Conservation (phyloP, 1,284 basidiomycete species). For the Ganoderma meredithae region DNA sequence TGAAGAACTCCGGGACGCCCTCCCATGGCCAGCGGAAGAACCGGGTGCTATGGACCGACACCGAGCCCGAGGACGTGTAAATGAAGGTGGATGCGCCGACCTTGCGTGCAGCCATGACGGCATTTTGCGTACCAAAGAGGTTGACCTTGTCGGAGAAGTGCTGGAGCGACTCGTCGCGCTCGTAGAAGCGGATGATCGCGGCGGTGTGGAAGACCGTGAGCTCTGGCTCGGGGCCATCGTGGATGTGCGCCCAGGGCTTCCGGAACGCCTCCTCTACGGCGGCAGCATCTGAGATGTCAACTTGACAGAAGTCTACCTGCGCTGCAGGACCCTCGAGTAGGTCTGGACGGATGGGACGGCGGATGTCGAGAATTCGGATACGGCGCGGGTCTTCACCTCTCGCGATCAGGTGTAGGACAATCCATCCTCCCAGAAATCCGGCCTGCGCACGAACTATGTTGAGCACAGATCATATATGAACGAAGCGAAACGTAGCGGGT, state of each 20-base stretch:
- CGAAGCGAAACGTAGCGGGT: background rate
- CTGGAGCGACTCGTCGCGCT: constrained; percentile 59
- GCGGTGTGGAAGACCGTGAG: constrained; percentile 78
- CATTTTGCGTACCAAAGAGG: constrained; percentile 67
- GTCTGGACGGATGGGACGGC: constrained; percentile 60
- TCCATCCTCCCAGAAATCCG: constrained; percentile 80
- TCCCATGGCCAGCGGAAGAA: constrained; percentile 80
- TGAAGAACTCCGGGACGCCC: constrained; percentile 56
- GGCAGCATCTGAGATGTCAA: constrained; percentile 60
- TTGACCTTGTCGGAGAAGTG: constrained; percentile 66
- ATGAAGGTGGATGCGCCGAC: constrained; percentile 60
- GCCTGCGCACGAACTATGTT: constrained; percentile 47
- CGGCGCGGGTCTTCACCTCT: constrained; percentile 71
- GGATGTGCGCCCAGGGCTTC: constrained; percentile 62
- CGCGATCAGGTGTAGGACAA: constrained; percentile 67
- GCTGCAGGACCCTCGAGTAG: constrained; percentile 55
- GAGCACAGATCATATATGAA: background rate
- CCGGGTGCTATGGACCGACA: constrained; percentile 58
- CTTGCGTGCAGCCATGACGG: constrained; percentile 55
- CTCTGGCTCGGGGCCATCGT: constrained; percentile 42
- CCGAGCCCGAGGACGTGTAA: constrained; percentile 69
- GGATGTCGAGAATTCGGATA: constrained; percentile 75
- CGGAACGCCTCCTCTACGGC: constrained; percentile 66
- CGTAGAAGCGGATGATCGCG: constrained; percentile 79
- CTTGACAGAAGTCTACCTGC: constrained; percentile 62